Evolutionary conservation across 345 rosid species (phyloP).

Genomic region (Arabidopsis arenosa): DNA sequence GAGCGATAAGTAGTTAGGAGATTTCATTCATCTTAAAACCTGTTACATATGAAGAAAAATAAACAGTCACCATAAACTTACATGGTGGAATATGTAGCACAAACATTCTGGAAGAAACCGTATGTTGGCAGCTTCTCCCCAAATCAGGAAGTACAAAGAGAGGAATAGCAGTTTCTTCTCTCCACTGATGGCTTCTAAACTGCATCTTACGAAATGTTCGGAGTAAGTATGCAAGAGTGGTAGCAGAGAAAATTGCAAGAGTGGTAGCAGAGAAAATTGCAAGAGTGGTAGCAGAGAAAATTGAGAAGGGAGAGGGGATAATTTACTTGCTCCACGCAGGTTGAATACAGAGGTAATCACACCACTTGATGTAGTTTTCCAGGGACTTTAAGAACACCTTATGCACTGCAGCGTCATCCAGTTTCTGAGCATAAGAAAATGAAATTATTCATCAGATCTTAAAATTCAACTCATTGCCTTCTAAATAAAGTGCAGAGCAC

Average conservation of each 20-base stretch:
- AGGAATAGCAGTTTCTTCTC: slow-evolving; percentile 84
- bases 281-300: slow-evolving; percentile 37
- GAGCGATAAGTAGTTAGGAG: slow-evolving; percentile 11
- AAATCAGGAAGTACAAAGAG: slow-evolving; percentile 82
- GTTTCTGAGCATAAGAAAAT: slow-evolving; percentile 53
- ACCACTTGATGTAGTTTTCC: slow-evolving; percentile 92
- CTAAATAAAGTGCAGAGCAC: slow-evolving; percentile 19
- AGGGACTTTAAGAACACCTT: slow-evolving; percentile 78
- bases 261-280: neutral
- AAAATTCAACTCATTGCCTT: slow-evolving; percentile 15
- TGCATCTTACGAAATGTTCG: slow-evolving; percentile 44
- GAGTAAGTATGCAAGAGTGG: slow-evolving; percentile 26
- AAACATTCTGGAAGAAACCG: slow-evolving; percentile 93
- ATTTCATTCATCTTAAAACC: slow-evolving; percentile 16
- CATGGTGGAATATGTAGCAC: slow-evolving; percentile 98
- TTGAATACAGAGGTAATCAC: slow-evolving; percentile 79
- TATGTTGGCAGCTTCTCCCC: slow-evolving; percentile 95
- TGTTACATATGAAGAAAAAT: slow-evolving; percentile 20
- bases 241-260: neutral
- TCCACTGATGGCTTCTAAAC: slow-evolving; percentile 78
- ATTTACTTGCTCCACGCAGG: slow-evolving; percentile 91
- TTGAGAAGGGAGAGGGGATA: slow-evolving; percentile 20
- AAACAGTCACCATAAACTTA: slow-evolving; percentile 47
- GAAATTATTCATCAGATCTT: neutral
- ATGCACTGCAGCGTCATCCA: slow-evolving; percentile 81